Evolutionary conservation across 2,329 filamentous ascomycete genomes (phyloP), one percentile per base, ranked within the genome.

Genomic region (Neofusicoccum laricinum): DNA sequence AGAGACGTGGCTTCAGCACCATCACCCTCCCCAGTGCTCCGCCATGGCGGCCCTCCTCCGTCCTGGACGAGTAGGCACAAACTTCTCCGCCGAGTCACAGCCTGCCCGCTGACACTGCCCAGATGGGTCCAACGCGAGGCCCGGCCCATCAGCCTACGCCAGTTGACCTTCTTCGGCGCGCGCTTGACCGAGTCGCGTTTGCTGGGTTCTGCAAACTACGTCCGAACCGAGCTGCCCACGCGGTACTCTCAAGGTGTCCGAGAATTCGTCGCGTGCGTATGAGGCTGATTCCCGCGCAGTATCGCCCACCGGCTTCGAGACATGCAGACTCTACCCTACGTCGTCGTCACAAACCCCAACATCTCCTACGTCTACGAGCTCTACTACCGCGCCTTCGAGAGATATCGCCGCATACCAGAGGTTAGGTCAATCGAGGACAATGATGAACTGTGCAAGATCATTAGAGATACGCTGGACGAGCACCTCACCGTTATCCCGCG

Each of bases 371-470:
- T 98, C 38, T 99, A 99, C 79, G 92, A 98, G 75, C 85, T 97
- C 6, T 99, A 99, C 81, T 96, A 97, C 79, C 88, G 89, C 69
- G 94, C 95, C n/a, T 99, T 99, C 71, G 95, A 99, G 75, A 88
- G 84, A 61, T 90, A 98, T 68, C 90, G 95, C 53, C 90, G 90
- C 69, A 83, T 97, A 45, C 88, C 89, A 58, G 92, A 97, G 73
- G 88, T 99, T 70, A 89, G 90, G 71, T 90, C 88, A 0, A 80
- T 97, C 40, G 90, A 96, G 36, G 94, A 98, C 71, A 99, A 99
- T 75, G 93, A 97, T 69, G 81, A 78, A 48, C 90, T 96, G 70
- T 99, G 95, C 81, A 85, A 90, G 63, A 82, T 92, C 64, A 88
- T 99, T 65, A 86, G 89, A 65, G 82, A 88, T 64, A 96, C 90